Base-by-base conservation (phyloP, 768 basidiomycete genomes). In the Bullera alba region DNA sequence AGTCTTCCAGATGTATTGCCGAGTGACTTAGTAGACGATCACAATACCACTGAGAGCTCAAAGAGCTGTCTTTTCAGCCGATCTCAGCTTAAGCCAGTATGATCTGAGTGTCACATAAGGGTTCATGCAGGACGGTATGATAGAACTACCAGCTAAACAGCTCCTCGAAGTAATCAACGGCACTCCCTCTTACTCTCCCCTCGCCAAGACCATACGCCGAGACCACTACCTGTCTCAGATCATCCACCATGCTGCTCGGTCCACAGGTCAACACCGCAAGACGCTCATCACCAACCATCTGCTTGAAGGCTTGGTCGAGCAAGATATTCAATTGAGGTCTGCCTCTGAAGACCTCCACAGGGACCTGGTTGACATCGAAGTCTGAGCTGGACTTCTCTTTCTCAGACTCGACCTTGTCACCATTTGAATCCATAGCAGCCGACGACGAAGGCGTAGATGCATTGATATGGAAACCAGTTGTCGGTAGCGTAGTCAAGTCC, bases 101-200 rank as follows among this genome's bases (percentile, higher is more conserved):
- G n/a, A n/a, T n/a, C n/a, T n/a, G n/a, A n/a, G n/a, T n/a, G n/a
- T n/a, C n/a, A n/a, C n/a, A n/a, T n/a, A n/a, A n/a, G n/a, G n/a
- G n/a, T n/a, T n/a, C n/a, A n/a, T n/a, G n/a, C n/a, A n/a, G n/a
- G n/a, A n/a, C n/a, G n/a, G n/a, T n/a, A n/a, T n/a, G n/a, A n/a
- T n/a, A n/a, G n/a, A n/a, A n/a, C 32, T 59, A 63, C 61, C 61
- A 63, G n/a, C 36, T 37, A 38, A 59, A 63, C n/a, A 30, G 32
- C 16, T 63, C 55, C 29, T 60, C 61, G 35, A 54, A 59, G 38
- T 60, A 57, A 19, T 57, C 61, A 10, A 60, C 29, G 21, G 42
- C 46, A 5, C 17, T 29, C n/a, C 48, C 61, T 4, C 22, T 23
- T 10, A 63, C 44, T 37, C 60, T 48, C 3, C 45, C 46, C 29